Evolutionary conservation across 2,329 filamentous ascomycete genomes (phyloP), one percentile per base, ranked within the genome.

Genomic region (Aspergillus sp.): DNA sequence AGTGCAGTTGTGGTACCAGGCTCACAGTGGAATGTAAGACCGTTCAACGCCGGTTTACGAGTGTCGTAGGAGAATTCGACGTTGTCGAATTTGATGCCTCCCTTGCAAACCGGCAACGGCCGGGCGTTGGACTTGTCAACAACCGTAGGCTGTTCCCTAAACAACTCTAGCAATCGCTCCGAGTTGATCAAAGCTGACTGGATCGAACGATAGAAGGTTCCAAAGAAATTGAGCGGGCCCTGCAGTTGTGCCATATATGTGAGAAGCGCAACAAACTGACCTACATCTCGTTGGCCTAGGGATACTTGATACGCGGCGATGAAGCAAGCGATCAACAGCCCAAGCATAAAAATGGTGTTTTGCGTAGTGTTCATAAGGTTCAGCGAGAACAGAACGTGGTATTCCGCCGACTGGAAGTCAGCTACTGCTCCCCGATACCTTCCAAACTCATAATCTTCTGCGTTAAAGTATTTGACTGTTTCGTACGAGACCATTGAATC

Each of bases 401-500:
- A 89, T 73, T 93, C 90, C 50, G 89, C 89, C 41, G 77, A 78
- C 70, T 93, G 90, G 72, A 87, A 93, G 54, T 83, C 84, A 46
- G 79, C 78, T 54, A 95, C 89, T 24, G 90, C 89, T 45, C 82
- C 76, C 47, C 86, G 83, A 68, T 92, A 93, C 22, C 90, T 84
- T 49, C 82, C 79, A 64, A 91, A 92, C 69, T 95, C 90, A 69
- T 89, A 93, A 2, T 84, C 80, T 69, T 93, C 90, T 7, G 90
- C 90, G 66, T 93, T 93, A 80, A 95, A 95, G 69, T 93, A 93
- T 72, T 93, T 95, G 71, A 93, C 90, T 2, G 90, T 93, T 78
- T 99, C 95, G 73, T 98, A 99, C n/a, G 92, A 96, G 61, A 95
- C 92, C 80, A 99, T 95, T 0, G 95, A 98, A 74, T 99, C 95